Conservation (phyloP, 805 yeast genomes). For the Pichia californica region DNA sequence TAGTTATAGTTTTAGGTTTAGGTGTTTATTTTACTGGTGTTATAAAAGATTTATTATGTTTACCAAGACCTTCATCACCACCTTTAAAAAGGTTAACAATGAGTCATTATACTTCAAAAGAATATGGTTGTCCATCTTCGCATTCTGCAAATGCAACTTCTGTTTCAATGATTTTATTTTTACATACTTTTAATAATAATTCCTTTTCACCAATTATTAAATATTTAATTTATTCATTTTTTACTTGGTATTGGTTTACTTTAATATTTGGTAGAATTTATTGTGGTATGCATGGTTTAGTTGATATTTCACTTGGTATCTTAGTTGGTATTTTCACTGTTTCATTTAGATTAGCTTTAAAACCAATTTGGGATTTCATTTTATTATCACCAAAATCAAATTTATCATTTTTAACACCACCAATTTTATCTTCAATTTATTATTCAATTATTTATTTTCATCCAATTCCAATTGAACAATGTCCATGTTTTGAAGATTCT, state of each 20-base stretch:
- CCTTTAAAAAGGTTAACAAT: conserved; percentile 86
- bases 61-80: conserved; percentile 90
- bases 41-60: conserved; percentile 76
- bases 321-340: conserved; percentile 53
- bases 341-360: conserved; percentile 35
- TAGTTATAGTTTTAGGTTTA: conserved; percentile 53
- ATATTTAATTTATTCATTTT: conserved; percentile 12
- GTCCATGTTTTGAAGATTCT: conserved; percentile 95
- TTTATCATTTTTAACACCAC: conserved; percentile 21
- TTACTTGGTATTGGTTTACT: conserved; percentile 49
- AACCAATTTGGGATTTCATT: conserved; percentile 38
- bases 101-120: conserved; percentile 85
- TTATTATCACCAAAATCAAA: conserved; percentile 27
- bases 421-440: conserved; percentile 37
- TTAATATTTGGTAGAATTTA: conserved; percentile 77
- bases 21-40: conserved; percentile 70
- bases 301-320: conserved; percentile 66
- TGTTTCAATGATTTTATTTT: conserved; percentile 49
- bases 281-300: conserved; percentile 96
- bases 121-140: conserved; percentile 91
- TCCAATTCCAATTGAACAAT: conserved; percentile 81
- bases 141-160: conserved; percentile 94
- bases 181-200: conserved; percentile 8
- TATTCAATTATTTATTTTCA: conserved; percentile 56
- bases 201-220: neutral